Evolutionary conservation across 2,329 filamentous ascomycete species (phyloP), one percentile per base, ranked within the genome.

Genomic region (Trichoderma arundinaceum): DNA sequence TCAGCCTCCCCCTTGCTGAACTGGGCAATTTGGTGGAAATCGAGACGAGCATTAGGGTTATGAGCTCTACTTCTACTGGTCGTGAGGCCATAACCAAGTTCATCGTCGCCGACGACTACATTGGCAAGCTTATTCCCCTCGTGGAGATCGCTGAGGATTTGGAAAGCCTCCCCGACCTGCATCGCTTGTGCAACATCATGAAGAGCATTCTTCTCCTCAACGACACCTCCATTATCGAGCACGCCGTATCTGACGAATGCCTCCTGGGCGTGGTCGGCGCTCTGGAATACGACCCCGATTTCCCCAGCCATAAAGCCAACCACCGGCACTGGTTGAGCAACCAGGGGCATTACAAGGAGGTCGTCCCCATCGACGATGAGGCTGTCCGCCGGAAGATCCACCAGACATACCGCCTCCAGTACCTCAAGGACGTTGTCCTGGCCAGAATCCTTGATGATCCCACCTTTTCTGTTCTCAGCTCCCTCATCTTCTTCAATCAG

Each of bases 401-500:
- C 74, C 92, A 94, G 77, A 98, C 95, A 1, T 97, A 97, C 80
- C 91, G 95, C 44, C 81, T 99, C 39, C 94, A 97, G 74, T 99
- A 99, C 76, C 84, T 99, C 63, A 99, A 98, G 77, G 95, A 99
- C 73, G 95, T 99, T n/a, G 94, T 98, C 1, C 85, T 99, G 49
- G 95, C 95, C 35, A 88, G 95, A 68, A 98, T 99, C 69, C 84
- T 99, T 68, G 95, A 99, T 78, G 95, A 99, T 76, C 94, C 94
- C 57, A 99, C 95, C 19, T 99, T 98, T 77, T 96, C 92, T 28
- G 94, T 98, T 32, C 88, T 99, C 69, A 99, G 98, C 79, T 97
- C 93, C 58, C 86, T 98, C 72, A 99, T 99, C 71, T 99, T 97
- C 81, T 99, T 96, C 84, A 95, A 98, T 80, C 95, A 99, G 80